These are phyloP conservation scores for Sesbania bispinosa DNA, from an alignment of 306 rosid genomes.

Conservation along the genomic window DNA sequence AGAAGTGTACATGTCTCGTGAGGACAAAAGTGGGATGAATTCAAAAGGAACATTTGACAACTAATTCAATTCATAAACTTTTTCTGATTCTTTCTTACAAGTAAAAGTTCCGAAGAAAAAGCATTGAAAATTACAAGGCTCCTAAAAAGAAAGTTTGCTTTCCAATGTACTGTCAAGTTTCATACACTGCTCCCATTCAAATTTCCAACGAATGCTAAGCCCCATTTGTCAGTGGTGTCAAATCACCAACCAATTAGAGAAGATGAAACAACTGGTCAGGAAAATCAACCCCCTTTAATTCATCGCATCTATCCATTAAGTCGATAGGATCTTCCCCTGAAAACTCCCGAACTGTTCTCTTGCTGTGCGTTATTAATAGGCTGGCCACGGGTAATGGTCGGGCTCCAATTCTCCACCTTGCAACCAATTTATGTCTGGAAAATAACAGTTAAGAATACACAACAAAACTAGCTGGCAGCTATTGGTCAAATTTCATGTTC, in stretches of 20 bases:
- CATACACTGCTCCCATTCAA: constrained; percentile 9
- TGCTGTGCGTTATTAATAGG: constrained; percentile 40
- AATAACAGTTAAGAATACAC: constrained; percentile 45
- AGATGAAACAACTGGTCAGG: constrained; percentile 12
- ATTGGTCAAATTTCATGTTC: not conserved
- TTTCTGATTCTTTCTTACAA: constrained; percentile 17
- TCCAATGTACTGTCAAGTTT: constrained; percentile 19
- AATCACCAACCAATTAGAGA: constrained; percentile 13
- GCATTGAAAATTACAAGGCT: not conserved
- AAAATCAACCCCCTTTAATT: not conserved
- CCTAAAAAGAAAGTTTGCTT: constrained; percentile 20
- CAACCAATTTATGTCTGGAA: constrained; percentile 64
- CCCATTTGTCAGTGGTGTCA: constrained; percentile 29
- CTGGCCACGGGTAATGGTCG: constrained; percentile 43
- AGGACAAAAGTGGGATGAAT: not conserved
- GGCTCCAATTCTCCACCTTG: constrained; percentile 79
- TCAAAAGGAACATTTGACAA: constrained; percentile 15
- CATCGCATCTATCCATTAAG: constrained; percentile 41
- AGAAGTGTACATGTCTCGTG: not conserved
- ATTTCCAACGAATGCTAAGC: constrained; percentile 21
- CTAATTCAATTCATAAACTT: not conserved
- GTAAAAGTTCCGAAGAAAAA: not conserved
- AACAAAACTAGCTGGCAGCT: constrained; percentile 19
- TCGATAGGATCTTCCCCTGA: constrained; percentile 86
- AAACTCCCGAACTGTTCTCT: constrained; percentile 53